These are phyloP conservation scores for Aureobasidium melanogenum DNA, from an alignment of 2,329 filamentous ascomycete species.

Conservation along the genomic window DNA sequence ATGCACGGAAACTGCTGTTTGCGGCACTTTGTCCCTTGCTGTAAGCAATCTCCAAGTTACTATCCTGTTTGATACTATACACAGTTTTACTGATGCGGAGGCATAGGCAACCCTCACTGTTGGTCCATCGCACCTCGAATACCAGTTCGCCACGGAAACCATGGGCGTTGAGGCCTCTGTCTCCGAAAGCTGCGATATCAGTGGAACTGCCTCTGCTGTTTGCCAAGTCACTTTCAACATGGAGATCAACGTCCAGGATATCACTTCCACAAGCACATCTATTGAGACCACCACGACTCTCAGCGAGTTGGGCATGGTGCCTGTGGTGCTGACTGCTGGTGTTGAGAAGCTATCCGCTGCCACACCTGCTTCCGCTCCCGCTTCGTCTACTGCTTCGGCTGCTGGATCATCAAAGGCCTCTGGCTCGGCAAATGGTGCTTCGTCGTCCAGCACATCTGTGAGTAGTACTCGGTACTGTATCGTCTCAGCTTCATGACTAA, in stretches of 20 bases:
- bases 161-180: background rate
- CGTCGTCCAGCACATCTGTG: background rate
- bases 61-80: background rate
- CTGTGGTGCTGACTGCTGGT: background rate
- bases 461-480: background rate
- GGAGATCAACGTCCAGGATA: background rate
- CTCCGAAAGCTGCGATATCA: background rate
- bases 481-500: background rate
- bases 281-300: background rate
- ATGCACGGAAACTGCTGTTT: background rate
- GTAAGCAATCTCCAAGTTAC: background rate
- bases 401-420: background rate
- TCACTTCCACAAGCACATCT: background rate
- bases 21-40: background rate
- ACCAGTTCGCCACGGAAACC: background rate
- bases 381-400: background rate
- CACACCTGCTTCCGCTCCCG: background rate
- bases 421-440: background rate
- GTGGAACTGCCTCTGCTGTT: background rate
- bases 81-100: background rate
- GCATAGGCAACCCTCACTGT: background rate
- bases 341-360: conserved; percentile 1
- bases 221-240: background rate
- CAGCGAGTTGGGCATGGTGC: background rate
- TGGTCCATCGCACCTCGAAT: background rate